A percentile compares a stretch with the other conserved stretches of the same genome.
phyloP scores from a whole-genome alignment of 441 rosid genomes.

The Erodium chrysanthum region DNA sequence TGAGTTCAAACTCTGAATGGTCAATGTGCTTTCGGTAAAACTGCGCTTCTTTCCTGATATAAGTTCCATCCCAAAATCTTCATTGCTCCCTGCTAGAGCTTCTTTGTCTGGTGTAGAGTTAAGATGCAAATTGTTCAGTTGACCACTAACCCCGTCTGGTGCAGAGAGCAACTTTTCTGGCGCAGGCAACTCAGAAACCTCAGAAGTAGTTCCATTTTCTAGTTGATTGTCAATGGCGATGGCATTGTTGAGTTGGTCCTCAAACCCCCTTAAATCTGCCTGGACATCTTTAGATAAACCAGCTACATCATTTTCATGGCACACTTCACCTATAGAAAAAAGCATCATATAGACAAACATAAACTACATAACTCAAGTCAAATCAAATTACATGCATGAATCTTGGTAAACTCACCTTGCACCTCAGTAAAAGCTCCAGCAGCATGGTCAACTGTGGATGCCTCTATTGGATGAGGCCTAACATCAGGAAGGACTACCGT shows the following conservation, averaged over 20 bases:
- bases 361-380: neutral
- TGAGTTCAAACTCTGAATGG: constrained; percentile 57
- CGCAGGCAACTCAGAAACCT: constrained; percentile 46
- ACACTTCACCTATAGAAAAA: constrained; percentile 28
- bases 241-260: constrained; percentile 28
- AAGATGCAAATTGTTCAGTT: constrained; percentile 36
- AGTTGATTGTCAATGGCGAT: constrained; percentile 29
- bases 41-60: constrained; percentile 63
- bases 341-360: constrained; percentile 14
- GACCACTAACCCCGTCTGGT: constrained; percentile 36
- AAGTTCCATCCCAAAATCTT: constrained; percentile 30
- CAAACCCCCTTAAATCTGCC: constrained; percentile 25
- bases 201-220: constrained; percentile 27
- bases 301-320: constrained; percentile 27
- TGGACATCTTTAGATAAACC: constrained; percentile 31
- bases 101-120: constrained; percentile 64
- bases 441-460: constrained; percentile 18
- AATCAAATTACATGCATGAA: constrained; percentile 19
- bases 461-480: constrained; percentile 20
- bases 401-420: constrained; percentile 49
- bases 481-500: constrained; percentile 14
- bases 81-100: constrained; percentile 29
- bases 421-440: constrained; percentile 33
- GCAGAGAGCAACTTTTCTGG: constrained; percentile 72
- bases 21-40: constrained; percentile 60